Base-by-base conservation (phyloP, 768 basidiomycete genomes). In the Naganishia vaughanmartiniae region DNA sequence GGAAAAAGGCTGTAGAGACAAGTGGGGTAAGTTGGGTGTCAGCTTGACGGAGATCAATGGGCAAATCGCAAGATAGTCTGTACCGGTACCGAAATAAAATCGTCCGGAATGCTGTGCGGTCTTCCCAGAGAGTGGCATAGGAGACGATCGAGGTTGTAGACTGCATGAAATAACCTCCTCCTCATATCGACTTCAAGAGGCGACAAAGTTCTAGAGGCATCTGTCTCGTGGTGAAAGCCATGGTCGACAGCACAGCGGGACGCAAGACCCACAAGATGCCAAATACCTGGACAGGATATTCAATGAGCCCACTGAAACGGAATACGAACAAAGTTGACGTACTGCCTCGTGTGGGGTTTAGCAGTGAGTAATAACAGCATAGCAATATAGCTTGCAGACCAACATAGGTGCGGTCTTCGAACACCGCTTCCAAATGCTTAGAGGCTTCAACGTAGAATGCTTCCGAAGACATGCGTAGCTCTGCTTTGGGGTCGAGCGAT, bases 371-470 rank as follows among this genome's bases (percentile, higher is more conserved):
- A 76, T 79, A 80, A n/a, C 78, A 76, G 14, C 76, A 74, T 28
- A 82, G 74, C 14, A 82, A 66, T 51, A 82, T 80, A 6, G 80
- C 81, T 73, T 82, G 81, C 9, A 82, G 70, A 1, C 81, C 81
- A 68, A 79, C 77, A 72, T 81, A 80, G 45, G 74, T 77, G 7
- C 45, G 42, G 45, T 80, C 79, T 45, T 76, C 77, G 55, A 82
- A 80, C 2, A 81, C 80, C 33, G 78, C 79, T 69, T 82, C 80
- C 30, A 80, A 70, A 65, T 82, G 79, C 58, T 82, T 82, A 75
- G 79, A 77, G 6, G 81, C 81, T 60, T 82, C 81, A 36, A 81
- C 74, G 60, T 82, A 80, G 73, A 82, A 82, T 1, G 80, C 78
- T 67, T 82, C 81, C 21, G 80, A 81, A 48, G 78, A 80, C 55